Percentiles rank a stretch among this genome's conserved stretches.
These are phyloP conservation scores for Solanum rostratum DNA, from an alignment of 257 asterid genomes.

Conservation along the genomic window DNA sequence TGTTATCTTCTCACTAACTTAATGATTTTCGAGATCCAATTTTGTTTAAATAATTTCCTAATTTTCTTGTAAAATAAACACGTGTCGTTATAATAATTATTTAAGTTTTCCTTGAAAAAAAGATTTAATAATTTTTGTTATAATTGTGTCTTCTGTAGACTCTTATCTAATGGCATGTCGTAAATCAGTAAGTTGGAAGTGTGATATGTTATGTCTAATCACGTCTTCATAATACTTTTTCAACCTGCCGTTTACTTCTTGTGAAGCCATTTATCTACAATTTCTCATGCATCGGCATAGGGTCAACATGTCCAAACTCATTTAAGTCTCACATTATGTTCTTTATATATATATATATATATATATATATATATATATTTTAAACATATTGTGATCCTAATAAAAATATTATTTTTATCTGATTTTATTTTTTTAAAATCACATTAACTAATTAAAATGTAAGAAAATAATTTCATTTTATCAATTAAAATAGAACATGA, in stretches of 20 bases:
- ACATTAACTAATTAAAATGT: too few species aligned
- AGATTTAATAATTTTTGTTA: neutral
- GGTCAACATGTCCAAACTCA: neutral
- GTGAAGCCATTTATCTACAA: neutral
- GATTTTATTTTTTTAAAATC: too few species aligned
- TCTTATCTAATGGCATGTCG: neutral
- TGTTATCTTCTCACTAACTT: neutral
- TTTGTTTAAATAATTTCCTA: neutral
- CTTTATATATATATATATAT: too few species aligned
- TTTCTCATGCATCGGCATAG: neutral
- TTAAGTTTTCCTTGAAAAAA: neutral
- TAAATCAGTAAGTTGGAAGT: neutral
- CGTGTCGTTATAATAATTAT: neutral
- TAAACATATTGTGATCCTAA: too few species aligned
- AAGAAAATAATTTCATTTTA: too few species aligned
- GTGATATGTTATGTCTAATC: neutral
- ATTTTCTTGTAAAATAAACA: neutral
- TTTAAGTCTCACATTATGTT: neutral
- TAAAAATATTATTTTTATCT: too few species aligned
- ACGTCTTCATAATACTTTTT: neutral
- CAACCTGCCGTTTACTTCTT: neutral
- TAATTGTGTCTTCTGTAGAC: neutral
- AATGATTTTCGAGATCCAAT: neutral
- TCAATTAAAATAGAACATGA: too few species aligned
- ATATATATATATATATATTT: too few species aligned